Evolutionary conservation across 2,329 filamentous ascomycete genomes (phyloP).

Genomic region (Alternaria tenuissima): DNA sequence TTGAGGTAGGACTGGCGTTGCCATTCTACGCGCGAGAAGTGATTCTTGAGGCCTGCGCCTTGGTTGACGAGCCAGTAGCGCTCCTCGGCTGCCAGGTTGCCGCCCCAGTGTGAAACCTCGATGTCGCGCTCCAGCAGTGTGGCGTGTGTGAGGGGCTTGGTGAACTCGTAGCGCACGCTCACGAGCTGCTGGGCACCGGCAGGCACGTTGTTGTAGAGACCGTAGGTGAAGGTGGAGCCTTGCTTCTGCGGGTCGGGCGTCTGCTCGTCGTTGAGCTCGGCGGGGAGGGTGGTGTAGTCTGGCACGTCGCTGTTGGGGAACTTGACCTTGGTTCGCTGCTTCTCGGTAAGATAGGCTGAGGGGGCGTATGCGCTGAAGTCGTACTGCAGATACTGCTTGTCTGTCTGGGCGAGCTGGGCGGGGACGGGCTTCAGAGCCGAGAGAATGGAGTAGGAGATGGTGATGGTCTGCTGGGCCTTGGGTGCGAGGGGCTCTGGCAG

Average conservation of each 20-base stretch:
- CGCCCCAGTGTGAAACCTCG: slow-evolving; percentile 97
- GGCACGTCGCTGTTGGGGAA: slow-evolving; percentile 79
- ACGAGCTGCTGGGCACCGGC: slow-evolving; percentile 77
- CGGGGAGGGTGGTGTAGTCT: slow-evolving; percentile 80
- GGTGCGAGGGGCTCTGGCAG: slow-evolving; percentile 79
- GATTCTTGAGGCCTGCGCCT: slow-evolving; percentile 72
- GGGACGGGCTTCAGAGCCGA: slow-evolving; percentile 83
- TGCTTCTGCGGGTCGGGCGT: slow-evolving; percentile 79
- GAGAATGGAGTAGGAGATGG: slow-evolving; percentile 84
- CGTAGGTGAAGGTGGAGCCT: slow-evolving; percentile 87
- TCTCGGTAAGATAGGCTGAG: slow-evolving; percentile 83
- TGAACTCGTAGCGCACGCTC: slow-evolving; percentile 91
- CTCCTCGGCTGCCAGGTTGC: slow-evolving; percentile 94
- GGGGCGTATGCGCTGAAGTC: slow-evolving; percentile 84
- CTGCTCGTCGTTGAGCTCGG: slow-evolving; percentile 63
- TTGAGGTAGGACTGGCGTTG: slow-evolving; percentile 71
- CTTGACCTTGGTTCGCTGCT: slow-evolving; percentile 98
- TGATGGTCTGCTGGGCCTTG: slow-evolving; percentile 81
- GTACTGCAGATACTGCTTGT: slow-evolving; percentile 86
- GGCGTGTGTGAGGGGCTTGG: slow-evolving; percentile 85
- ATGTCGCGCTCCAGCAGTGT: slow-evolving; percentile 85
- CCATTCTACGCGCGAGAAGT: slow-evolving; percentile 60
- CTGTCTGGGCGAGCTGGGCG: slow-evolving; percentile 80
- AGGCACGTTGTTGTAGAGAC: slow-evolving; percentile 83
- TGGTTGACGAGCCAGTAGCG: slow-evolving; percentile 88